Conservation (phyloP, 768 basidiomycete species). For the Coprinopsis marcescibilis region DNA sequence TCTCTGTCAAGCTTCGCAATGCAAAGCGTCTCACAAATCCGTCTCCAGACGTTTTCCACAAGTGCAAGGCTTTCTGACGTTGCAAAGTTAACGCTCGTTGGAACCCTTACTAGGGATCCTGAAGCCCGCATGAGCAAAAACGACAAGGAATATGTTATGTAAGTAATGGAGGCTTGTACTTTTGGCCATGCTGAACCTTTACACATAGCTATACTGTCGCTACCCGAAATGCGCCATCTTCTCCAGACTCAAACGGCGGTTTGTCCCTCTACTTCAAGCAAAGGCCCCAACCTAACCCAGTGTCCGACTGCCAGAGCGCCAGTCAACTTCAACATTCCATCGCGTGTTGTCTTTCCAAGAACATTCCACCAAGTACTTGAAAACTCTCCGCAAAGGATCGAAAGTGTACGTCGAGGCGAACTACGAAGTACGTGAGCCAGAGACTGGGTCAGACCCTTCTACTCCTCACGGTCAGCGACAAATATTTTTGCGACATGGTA, state of each 20-base stretch:
- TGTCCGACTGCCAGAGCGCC: slow-evolving; percentile 38
- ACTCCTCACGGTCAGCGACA: slow-evolving; percentile 73
- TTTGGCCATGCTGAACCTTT: not conserved
- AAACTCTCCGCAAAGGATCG: slow-evolving; percentile 59
- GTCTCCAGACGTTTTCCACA: slow-evolving; percentile 58
- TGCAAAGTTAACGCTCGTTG: slow-evolving; percentile 73
- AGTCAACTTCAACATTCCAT: slow-evolving; percentile 65
- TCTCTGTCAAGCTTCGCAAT: not conserved
- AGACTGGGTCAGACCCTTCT: slow-evolving; percentile 55
- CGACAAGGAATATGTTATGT: slow-evolving; percentile 78
- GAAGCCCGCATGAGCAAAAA: slow-evolving; percentile 62
- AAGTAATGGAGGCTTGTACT: slow-evolving; percentile 26
- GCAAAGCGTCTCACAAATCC: not conserved
- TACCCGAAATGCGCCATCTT: slow-evolving; percentile 57
- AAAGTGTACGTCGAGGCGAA: slow-evolving; percentile 78
- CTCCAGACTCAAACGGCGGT: slow-evolving; percentile 59
- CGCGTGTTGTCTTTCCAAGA: slow-evolving; percentile 69
- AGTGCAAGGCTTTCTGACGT: slow-evolving; percentile 54
- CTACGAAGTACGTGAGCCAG: slow-evolving; percentile 72
- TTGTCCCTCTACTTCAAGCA: slow-evolving; percentile 18
- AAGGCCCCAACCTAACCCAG: slow-evolving; percentile 1
- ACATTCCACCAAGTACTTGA: slow-evolving; percentile 54
- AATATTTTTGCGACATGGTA: slow-evolving; percentile 79
- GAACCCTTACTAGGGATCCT: slow-evolving; percentile 66
- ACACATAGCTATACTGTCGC: slow-evolving; percentile 42